Conservation (phyloP, 441 rosid genomes). For the Brassica hybrid region DNA sequence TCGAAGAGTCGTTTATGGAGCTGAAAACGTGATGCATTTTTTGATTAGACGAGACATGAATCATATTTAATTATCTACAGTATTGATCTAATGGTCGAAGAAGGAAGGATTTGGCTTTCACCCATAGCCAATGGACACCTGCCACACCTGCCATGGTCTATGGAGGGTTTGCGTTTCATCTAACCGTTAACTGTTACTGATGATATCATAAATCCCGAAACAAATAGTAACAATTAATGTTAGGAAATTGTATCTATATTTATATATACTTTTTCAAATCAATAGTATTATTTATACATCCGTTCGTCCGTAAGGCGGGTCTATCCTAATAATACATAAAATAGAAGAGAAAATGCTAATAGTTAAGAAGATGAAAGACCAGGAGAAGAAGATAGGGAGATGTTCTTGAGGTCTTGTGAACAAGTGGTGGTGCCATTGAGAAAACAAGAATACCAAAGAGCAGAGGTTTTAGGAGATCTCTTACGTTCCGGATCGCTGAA, state of each 20-base stretch:
- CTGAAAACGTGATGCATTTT: constrained; percentile 61
- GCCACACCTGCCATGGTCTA: constrained; percentile 41
- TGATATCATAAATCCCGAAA: too few species aligned
- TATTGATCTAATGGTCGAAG: constrained; percentile 45
- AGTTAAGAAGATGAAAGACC: neutral
- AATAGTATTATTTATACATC: too few species aligned
- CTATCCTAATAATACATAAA: too few species aligned
- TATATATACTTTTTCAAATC: too few species aligned
- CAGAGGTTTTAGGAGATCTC: constrained; percentile 64
- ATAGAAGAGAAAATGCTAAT: neutral
- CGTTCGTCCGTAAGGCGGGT: too few species aligned
- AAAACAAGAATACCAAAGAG: constrained; percentile 62
- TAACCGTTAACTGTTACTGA: constrained; percentile 23
- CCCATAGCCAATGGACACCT: constrained; percentile 49
- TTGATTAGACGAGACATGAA: constrained; percentile 48
- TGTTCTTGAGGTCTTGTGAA: neutral
- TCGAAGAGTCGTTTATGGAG: constrained; percentile 43
- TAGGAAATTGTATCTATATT: too few species aligned
- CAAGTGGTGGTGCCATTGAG: constrained; percentile 50
- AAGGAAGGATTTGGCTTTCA: constrained; percentile 64
- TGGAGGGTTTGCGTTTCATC: constrained; percentile 48
- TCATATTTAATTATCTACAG: constrained; percentile 20
- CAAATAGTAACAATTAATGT: too few species aligned
- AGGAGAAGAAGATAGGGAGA: constrained; percentile 16
- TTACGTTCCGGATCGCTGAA: constrained; percentile 50